Evolutionary conservation across 2,329 filamentous ascomycete species (phyloP).

Genomic region (Lachnellula occidentalis): DNA sequence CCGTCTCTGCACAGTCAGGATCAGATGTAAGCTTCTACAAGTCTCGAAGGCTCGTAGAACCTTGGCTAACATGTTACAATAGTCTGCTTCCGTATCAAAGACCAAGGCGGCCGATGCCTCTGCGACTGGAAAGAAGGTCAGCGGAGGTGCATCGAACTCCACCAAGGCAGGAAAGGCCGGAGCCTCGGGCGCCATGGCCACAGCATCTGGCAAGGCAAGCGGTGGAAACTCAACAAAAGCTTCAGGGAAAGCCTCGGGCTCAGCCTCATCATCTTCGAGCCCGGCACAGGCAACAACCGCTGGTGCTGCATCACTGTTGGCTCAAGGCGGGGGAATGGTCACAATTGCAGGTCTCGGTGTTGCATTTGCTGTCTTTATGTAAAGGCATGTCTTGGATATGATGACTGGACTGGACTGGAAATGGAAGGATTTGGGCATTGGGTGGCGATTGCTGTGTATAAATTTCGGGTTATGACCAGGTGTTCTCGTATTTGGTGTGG

Average conservation of each 20-base stretch:
- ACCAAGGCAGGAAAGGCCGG: slow-evolving; percentile 2
- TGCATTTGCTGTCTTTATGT: slow-evolving; percentile 30
- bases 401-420: background rate
- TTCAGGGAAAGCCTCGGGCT: slow-evolving; percentile 3
- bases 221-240: background rate
- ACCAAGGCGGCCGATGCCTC: slow-evolving; percentile 3
- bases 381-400: slow-evolving; percentile 5
- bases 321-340: slow-evolving; percentile 25
- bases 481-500: background rate
- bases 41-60: background rate
- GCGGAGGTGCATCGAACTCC: background rate
- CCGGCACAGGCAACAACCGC: slow-evolving; percentile 14
- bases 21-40: slow-evolving; percentile 7
- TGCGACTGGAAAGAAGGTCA: background rate
- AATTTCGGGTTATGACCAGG: background rate
- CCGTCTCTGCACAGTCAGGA: slow-evolving; percentile 14
- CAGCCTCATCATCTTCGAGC: background rate
- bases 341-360: slow-evolving; percentile 27
- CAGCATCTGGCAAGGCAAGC: slow-evolving; percentile 9
- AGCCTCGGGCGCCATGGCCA: slow-evolving; percentile 2
- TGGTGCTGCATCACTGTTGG: slow-evolving; percentile 18
- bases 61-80: background rate
- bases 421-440: background rate
- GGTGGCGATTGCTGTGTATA: background rate
- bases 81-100: background rate